Evolutionary conservation across 2,329 filamentous ascomycete species (phyloP).

Genomic region (Neurospora sp.): DNA sequence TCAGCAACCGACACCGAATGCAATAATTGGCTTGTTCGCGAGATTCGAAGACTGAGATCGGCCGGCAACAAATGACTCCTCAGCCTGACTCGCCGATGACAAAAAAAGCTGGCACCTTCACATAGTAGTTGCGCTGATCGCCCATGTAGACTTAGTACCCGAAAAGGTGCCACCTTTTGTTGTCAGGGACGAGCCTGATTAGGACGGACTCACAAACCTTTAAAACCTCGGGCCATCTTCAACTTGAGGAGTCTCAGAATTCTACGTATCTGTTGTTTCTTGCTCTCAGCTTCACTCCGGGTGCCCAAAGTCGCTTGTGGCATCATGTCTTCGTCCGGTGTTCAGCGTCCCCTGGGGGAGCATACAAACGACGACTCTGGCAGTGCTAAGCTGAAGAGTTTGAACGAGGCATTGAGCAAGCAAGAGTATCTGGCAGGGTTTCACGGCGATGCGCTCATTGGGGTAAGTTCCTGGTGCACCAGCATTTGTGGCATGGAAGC

Average conservation of each 20-base stretch:
- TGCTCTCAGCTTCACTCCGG: not conserved
- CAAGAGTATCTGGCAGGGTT: not conserved
- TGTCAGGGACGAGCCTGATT: not conserved
- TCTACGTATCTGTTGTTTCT: not conserved
- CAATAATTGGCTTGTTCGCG: no score
- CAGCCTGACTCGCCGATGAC: no score
- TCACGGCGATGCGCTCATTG: slow-evolving; percentile 2
- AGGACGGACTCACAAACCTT: not conserved
- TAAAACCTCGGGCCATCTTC: not conserved
- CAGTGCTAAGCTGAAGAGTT: not conserved
- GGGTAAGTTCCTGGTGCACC: not conserved
- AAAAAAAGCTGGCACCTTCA: no score
- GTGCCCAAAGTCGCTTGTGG: not conserved
- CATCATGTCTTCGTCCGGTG: not conserved
- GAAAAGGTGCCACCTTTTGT: no score
- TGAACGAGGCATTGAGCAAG: not conserved
- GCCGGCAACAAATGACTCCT: no score
- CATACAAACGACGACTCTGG: not conserved
- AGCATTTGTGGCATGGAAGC: not conserved
- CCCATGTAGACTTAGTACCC: no score
- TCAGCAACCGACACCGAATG: no score
- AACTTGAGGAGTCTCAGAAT: not conserved
- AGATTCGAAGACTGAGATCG: no score
- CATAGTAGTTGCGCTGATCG: no score
- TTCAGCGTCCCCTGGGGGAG: not conserved